Evolutionary conservation across 306 rosid genomes (phyloP).

Genomic region (Heteromeles arbutifolia): DNA sequence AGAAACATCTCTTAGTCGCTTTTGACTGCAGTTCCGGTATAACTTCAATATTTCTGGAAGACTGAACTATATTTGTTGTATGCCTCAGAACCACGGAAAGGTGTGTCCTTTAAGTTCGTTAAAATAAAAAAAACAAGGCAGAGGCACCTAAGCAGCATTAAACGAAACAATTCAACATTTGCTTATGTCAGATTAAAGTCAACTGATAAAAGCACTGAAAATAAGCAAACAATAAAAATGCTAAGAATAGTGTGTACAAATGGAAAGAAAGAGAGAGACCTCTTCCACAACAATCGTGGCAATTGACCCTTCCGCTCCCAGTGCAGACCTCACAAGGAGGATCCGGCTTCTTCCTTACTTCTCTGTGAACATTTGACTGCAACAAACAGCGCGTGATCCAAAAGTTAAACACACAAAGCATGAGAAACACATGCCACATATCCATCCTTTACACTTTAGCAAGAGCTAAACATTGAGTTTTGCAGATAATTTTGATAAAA

Average conservation of each 20-base stretch:
- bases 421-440: background rate
- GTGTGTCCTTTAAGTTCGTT: background rate
- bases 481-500: background rate
- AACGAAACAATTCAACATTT: background rate
- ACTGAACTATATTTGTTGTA: background rate
- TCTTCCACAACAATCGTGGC: conserved; percentile 61
- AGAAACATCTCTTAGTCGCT: background rate
- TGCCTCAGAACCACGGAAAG: background rate
- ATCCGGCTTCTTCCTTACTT: conserved; percentile 55
- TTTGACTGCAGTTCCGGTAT: background rate
- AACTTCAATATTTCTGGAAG: background rate
- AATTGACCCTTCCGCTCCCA: conserved; percentile 74
- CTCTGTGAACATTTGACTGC: conserved; percentile 71
- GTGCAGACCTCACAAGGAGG: conserved; percentile 69
- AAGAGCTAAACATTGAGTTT: no score
- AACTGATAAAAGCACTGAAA: background rate
- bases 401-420: background rate
- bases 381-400: background rate
- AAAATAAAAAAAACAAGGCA: background rate
- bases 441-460: background rate
- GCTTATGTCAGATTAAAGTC: background rate
- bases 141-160: background rate
- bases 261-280: conserved; percentile 21
- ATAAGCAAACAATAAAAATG: background rate
- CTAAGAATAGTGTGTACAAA: background rate